Conservation (phyloP, 257 asterid genomes). For the Solanum pinnatisectum region DNA sequence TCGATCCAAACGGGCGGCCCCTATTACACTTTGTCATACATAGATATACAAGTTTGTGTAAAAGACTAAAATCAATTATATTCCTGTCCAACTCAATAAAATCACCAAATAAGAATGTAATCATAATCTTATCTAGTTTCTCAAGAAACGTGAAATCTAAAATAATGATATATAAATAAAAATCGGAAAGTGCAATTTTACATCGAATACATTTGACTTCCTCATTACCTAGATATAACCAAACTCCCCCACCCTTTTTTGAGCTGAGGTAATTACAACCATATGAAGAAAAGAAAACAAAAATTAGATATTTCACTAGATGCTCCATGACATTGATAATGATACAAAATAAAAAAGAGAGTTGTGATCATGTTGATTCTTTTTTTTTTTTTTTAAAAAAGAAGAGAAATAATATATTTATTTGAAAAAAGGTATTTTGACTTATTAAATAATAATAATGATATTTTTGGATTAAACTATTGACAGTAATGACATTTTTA, state of each 20-base stretch:
- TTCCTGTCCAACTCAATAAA: not conserved
- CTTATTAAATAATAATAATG: no score
- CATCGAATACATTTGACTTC: not conserved
- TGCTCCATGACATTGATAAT: not conserved
- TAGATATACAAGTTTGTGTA: not conserved
- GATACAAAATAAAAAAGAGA: not conserved
- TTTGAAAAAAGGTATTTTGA: not conserved
- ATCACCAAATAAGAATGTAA: not conserved
- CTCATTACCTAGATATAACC: not conserved
- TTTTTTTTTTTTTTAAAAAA: no score
- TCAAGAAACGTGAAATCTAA: no score
- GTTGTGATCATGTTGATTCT: not conserved
- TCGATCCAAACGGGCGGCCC: fast-evolving
- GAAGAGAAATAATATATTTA: not conserved
- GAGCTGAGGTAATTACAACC: not conserved
- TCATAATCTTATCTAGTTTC: no score
- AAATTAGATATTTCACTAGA: not conserved
- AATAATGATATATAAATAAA: no score
- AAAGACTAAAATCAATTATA: not conserved
- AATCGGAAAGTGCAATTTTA: no score
- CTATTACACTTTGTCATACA: not conserved
- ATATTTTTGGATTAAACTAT: not conserved
- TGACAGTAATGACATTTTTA: no score
- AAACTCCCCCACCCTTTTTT: no score
- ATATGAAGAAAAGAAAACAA: not conserved